phyloP scores from a whole-genome alignment of 1,284 basidiomycete genomes.

The Fomitopsis palustris region DNA sequence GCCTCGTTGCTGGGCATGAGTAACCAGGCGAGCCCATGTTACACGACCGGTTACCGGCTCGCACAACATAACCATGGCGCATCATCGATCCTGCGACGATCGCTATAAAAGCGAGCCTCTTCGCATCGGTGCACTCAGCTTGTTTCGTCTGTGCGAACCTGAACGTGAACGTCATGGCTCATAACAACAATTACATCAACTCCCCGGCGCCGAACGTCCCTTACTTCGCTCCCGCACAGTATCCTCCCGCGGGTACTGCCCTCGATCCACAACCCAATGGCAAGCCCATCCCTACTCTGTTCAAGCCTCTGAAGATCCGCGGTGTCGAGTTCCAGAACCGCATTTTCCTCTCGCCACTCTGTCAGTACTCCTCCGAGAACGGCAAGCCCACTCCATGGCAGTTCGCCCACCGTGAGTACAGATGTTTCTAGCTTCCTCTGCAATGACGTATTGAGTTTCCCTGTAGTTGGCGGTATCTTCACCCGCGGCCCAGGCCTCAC shows the following conservation, averaged over 20 bases:
- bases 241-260: conserved; percentile 47
- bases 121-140: not conserved
- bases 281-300: conserved; percentile 10
- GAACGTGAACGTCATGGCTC: not conserved
- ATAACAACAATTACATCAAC: conserved; percentile 8
- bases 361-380: conserved; percentile 9
- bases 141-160: not conserved
- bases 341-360: conserved; percentile 7
- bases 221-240: conserved; percentile 53
- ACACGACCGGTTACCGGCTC: not conserved
- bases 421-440: not conserved
- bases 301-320: conserved; percentile 11
- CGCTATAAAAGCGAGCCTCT: not conserved
- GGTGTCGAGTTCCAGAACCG: conserved; percentile 11
- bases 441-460: not conserved
- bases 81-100: not conserved
- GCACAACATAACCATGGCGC: not conserved
- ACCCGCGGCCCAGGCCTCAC: conserved; percentile 55
- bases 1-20: not conserved
- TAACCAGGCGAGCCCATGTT: not conserved
- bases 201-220: conserved; percentile 28
- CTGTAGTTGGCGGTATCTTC: conserved; percentile 7
- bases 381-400: conserved; percentile 8
- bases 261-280: conserved; percentile 13
- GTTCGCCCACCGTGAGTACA: conserved; percentile 3